Evolutionary conservation across 192 early-diverging fungal genomes (phyloP).

Genomic region (Coemansia sp.): DNA sequence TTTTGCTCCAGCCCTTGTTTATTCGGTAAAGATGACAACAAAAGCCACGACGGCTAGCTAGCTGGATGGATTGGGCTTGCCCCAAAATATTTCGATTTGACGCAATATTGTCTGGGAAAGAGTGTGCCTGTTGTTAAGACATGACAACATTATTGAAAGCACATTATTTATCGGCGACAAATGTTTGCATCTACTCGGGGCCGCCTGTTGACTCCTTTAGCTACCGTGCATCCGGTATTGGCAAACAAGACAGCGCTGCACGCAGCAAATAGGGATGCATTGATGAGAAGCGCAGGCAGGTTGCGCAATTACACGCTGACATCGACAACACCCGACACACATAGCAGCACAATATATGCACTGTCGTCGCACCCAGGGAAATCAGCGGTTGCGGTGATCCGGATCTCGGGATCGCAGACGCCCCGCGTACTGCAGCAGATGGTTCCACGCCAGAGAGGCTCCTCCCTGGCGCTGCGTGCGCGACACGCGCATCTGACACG

Average conservation of each 20-base stretch:
- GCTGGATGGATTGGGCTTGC: background rate
- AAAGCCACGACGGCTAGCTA: too few relatives aligned
- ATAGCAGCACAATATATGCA: conserved; percentile 72
- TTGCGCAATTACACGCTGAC: conserved; percentile 3
- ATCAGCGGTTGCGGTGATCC: conserved; percentile 74
- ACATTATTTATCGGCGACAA: background rate
- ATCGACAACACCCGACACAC: background rate
- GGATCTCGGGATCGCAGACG: conserved; percentile 65
- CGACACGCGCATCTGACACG: conserved; percentile 13
- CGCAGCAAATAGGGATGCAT: too few relatives aligned
- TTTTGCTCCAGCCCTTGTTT: too few relatives aligned
- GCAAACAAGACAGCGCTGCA: background rate
- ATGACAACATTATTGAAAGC: too few relatives aligned
- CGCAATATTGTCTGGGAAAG: background rate
- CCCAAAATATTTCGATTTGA: background rate
- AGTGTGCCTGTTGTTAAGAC: too few relatives aligned
- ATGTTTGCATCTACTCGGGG: background rate
- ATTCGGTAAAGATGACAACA: too few relatives aligned
- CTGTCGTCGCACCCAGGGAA: conserved; percentile 72
- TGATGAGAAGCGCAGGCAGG: background rate
- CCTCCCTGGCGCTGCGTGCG: background rate
- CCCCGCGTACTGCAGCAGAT: conserved; percentile 41
- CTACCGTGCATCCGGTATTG: background rate
- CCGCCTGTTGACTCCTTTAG: background rate
- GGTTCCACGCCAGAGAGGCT: conserved; percentile 5